Evolutionary conservation across 2,329 filamentous ascomycete genomes (phyloP), one percentile per base, ranked within the genome.

Genomic region (Aspergillus quadricinctus): DNA sequence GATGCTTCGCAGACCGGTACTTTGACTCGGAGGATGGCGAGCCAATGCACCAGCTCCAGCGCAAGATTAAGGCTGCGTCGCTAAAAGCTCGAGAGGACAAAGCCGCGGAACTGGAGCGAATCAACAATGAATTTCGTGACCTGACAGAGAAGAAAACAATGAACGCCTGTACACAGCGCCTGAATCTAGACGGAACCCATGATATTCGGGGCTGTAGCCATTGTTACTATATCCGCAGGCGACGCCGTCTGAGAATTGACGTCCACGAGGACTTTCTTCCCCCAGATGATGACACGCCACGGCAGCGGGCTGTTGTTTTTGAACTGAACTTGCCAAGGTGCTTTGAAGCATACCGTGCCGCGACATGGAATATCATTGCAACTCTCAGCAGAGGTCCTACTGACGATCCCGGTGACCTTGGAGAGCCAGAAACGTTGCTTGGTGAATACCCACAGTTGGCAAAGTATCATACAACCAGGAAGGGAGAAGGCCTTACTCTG

Each of bases 211-310:
- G 62, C 3, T 85, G 82, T 59, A 63, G n/a, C 1, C 79, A 77
- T 57, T 83, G 81, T 58, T 69, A 57, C 11, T 70, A 76, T 48
- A 48, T 67, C n/a, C 66, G 70, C 4, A 29, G 64, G 23, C 69
- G 73, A 0, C 73, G 69, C 1, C 63, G 68, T 1, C 72, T 84
- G 19, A 64, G 57, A 10, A 83, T 86, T 21, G 8, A 58, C 1
- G 66, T 79, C 1, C 76, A 81, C 45, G 83, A 86, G 61, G 71
- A 79, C 52, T 79, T 77, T 1, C 69, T 86, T 0, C 82, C 82
- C 2, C 9, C 14, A 23, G 48, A 50, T 2, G 41, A 51, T 0
- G 57, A 57, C 9, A 23, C 35, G 14, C 21, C 66, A 2, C 61
- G 73, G 9, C 71, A 70, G n/a, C 77, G 78, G 31, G 73, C 72